A percentile compares a stretch with the other conserved stretches of the same genome.
phyloP scores from a whole-genome alignment of 2,329 filamentous ascomycete species.

The Sclerotinia minor region DNA sequence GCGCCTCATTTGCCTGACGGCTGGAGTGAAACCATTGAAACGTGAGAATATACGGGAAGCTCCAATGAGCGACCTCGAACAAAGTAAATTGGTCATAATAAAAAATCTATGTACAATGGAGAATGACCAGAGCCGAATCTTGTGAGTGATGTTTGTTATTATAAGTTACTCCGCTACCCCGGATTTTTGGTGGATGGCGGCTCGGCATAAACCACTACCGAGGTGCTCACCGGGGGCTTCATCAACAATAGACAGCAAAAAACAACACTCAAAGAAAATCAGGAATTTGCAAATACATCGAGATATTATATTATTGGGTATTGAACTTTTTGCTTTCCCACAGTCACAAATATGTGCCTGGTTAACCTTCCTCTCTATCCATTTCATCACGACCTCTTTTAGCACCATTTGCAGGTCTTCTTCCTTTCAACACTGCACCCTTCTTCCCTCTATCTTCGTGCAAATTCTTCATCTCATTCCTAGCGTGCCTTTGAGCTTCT shows the following conservation, averaged over 20 bases:
- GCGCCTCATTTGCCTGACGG: constrained; percentile 24
- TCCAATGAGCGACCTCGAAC: constrained; percentile 27
- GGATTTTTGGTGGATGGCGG: constrained; percentile 25
- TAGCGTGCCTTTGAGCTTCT: constrained; percentile 79
- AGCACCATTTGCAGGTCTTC: constrained; percentile 48
- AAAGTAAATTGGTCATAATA: constrained; percentile 29
- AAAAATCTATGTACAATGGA: constrained; percentile 5
- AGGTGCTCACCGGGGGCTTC: neutral
- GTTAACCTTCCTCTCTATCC: constrained; percentile 43
- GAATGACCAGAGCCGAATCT: constrained; percentile 6
- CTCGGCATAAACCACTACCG: constrained; percentile 6
- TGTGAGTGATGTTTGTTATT: constrained; percentile 3
- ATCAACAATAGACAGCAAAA: neutral
- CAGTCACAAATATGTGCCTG: neutral
- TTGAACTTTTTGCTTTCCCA: neutral
- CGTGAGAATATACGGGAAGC: constrained; percentile 30
- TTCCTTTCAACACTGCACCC: constrained; percentile 50
- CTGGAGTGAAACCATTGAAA: constrained; percentile 30
- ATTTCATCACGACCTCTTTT: constrained; percentile 54
- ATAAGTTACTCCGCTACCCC: constrained; percentile 27
- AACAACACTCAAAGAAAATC: neutral
- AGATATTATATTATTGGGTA: constrained; percentile 17
- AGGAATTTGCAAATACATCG: neutral
- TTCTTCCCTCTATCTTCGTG: constrained; percentile 63
- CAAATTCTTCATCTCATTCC: constrained; percentile 77